Conservation (phyloP, 495 filamentous ascomycete genomes). For the Baudoinia panamericana region DNA sequence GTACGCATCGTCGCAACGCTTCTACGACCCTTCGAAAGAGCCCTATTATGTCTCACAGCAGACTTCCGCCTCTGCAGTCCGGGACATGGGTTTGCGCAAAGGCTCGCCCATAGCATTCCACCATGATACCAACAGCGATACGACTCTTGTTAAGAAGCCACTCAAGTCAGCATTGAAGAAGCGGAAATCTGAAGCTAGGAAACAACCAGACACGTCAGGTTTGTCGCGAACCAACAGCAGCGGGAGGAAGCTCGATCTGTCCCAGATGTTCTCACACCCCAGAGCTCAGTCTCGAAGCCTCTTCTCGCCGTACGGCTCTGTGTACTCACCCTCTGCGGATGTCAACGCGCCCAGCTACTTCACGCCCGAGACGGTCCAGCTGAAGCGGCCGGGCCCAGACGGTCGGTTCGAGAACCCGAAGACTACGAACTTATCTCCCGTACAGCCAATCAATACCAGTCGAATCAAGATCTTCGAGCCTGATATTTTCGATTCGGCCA, state of each 20-base stretch:
- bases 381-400: slow-evolving; percentile 5
- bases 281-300: slow-evolving; percentile 6
- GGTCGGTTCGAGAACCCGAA: slow-evolving; percentile 18
- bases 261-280: slow-evolving; percentile 26
- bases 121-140: slow-evolving; percentile 14
- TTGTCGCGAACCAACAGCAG: neutral
- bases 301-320: slow-evolving; percentile 26
- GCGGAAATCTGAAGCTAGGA: neutral
- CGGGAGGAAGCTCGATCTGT: slow-evolving; percentile 27
- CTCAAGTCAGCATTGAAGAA: slow-evolving; percentile 9
- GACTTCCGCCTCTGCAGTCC: slow-evolving; percentile 28
- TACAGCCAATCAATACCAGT: slow-evolving; percentile 3
- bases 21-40: slow-evolving; percentile 25
- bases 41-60: slow-evolving; percentile 29
- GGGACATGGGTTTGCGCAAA: slow-evolving; percentile 28
- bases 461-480: slow-evolving; percentile 21
- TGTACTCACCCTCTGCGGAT: too few relatives aligned
- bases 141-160: slow-evolving; percentile 3
- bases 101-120: slow-evolving; percentile 15
- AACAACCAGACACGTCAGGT: neutral
- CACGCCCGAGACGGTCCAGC: slow-evolving; percentile 9
- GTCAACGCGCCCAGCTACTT: too few relatives aligned
- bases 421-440: slow-evolving; percentile 4
- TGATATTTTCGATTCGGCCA: slow-evolving; percentile 28
- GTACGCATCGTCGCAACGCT: slow-evolving; percentile 14